Base-by-base conservation (phyloP, 768 basidiomycete species). In the Tricholoma sp. region DNA sequence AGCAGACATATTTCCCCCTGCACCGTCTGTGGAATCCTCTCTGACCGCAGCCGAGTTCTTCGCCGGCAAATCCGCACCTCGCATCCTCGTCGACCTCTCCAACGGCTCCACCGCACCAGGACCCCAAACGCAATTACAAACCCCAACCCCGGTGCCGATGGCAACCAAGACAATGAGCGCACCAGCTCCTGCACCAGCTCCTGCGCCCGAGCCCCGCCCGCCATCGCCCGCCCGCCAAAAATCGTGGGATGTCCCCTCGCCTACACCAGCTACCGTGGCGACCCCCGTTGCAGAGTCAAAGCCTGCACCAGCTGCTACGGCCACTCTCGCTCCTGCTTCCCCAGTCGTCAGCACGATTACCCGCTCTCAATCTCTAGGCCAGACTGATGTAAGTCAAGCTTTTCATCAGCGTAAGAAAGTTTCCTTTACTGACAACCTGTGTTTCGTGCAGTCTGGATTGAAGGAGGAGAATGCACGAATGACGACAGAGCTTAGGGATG, bases 1-100 rank as follows among this genome's bases (percentile, higher is more conserved):
- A 71, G 86, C 93, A 12, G 96, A 98, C 70, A 96, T 98, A 70
- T 98, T 84, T 79, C 96, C 97, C 4, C 91, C 92, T 8, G 96
- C 94, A 0, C 85, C 85, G 0, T 91, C 93, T 4, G 70, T 79
- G 55, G 89, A 95, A 65, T 82, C 94, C 13, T 83, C 91, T 6
- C 80, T 95, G 49, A 77, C 82, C 17, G 89, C 95, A 8, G 77
- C 83, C 57, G 93, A 97, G 63, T 98, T 91, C 76, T 93, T 98
- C 74, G 72, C 79, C 10, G 94, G 94, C 49, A 96, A 95, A 74
- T 79, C 78, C 10, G 82, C 86, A 2, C 71, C 84, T n/a, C 80
- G 85, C 9, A 91, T 94, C 58, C 76, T 94, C 20, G 81, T 97
- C 59, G 84, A 81, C 68, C 83, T 98, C 52, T 88, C 91, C 41